A percentile compares a stretch with the other conserved stretches of the same genome.
These are phyloP conservation scores for Salix udensis DNA, from an alignment of 345 rosid species.

Conservation along the genomic window DNA sequence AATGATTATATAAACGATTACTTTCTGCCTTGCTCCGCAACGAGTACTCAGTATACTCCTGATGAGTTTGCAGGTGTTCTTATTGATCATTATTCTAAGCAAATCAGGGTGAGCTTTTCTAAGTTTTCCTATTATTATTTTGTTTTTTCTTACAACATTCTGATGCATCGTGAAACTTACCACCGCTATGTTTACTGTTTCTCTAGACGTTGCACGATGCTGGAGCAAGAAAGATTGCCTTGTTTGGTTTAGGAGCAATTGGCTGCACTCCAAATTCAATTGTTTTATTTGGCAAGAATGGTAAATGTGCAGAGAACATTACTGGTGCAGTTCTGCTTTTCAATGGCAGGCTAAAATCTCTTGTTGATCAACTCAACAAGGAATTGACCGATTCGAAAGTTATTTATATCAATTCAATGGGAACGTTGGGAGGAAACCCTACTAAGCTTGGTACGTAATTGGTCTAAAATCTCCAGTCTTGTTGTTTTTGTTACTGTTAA, in stretches of 20 bases:
- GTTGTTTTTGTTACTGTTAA: no score
- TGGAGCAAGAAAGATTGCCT: constrained; percentile 35
- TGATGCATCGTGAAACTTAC: background rate
- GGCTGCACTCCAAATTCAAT: constrained; percentile 28
- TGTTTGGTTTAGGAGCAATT: constrained; percentile 27
- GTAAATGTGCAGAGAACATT: constrained; percentile 28
- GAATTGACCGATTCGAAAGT: constrained; percentile 9
- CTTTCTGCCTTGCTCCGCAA: background rate
- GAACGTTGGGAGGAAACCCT: no score
- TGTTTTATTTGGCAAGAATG: constrained; percentile 14
- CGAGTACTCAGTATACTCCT: constrained; percentile 18
- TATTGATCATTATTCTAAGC: constrained; percentile 9
- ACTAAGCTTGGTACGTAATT: no score
- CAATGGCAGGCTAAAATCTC: constrained; percentile 18
- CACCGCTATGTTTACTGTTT: background rate
- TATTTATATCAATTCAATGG: constrained; percentile 6
- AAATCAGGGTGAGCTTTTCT: constrained; percentile 12
- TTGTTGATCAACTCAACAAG: constrained; percentile 18
- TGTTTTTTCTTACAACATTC: background rate
- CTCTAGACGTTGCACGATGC: constrained; percentile 16
- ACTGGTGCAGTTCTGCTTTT: constrained; percentile 26
- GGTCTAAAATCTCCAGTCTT: no score
- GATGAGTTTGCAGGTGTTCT: constrained; percentile 29
- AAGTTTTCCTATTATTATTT: background rate
- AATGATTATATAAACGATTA: constrained; percentile 20